These are phyloP conservation scores for Spiraea crenata DNA, from an alignment of 331 rosid genomes.

Conservation along the genomic window DNA sequence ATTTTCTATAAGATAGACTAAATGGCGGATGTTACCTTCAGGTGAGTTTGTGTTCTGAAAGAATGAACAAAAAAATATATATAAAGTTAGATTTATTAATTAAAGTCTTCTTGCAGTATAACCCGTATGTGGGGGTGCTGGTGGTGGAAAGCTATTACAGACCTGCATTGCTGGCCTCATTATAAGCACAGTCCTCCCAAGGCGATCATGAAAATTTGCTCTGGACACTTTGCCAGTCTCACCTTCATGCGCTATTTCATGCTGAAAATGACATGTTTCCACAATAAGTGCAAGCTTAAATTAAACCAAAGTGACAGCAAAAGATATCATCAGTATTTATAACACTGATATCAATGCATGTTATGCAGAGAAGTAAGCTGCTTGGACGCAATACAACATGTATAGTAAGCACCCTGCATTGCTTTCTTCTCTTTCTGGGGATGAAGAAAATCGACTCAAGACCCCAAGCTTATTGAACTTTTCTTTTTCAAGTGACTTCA, in stretches of 20 bases:
- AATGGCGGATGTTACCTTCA: constrained; percentile 61
- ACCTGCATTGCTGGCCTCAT: constrained; percentile 97
- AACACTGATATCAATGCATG: neutral
- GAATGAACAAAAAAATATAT: constrained; percentile 1
- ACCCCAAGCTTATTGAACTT: too few species aligned
- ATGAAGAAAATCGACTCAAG: too few species aligned
- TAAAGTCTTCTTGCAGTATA: neutral
- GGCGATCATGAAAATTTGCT: constrained; percentile 72
- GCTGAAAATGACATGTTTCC: constrained; percentile 39
- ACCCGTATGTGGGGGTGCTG: neutral
- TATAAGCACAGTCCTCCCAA: constrained; percentile 84
- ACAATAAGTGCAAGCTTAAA: constrained; percentile 20
- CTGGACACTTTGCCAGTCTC: constrained; percentile 88
- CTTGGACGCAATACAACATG: neutral
- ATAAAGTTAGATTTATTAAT: neutral
- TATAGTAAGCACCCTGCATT: too few species aligned
- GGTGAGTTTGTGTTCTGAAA: constrained; percentile 66
- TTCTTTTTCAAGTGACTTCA: too few species aligned
- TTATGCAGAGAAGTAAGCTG: neutral
- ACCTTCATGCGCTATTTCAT: constrained; percentile 90
- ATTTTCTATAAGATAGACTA: constrained; percentile 84
- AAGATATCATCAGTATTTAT: neutral
- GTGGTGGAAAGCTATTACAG: constrained; percentile 12
- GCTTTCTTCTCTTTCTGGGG: too few species aligned
- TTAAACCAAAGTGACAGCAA: constrained; percentile 3